Base-by-base conservation (phyloP, 176 grass and related monocot genomes). In the Neostapfia colusana region DNA sequence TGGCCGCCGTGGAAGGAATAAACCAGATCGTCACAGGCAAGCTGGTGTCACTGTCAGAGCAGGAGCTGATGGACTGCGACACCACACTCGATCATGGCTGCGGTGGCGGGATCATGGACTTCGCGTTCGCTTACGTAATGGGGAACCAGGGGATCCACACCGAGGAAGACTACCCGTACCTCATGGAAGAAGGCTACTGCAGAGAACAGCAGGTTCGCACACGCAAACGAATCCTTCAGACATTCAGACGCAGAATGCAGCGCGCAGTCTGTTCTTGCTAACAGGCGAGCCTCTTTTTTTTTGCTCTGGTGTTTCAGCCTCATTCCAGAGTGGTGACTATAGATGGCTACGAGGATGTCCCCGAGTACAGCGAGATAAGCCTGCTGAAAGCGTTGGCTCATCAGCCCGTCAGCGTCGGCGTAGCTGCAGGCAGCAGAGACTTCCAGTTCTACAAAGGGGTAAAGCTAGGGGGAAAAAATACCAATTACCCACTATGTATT, bases 371-470 rank as follows among this genome's bases (percentile, higher is more conserved):
- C 40, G 93, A 97, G 78, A n/a, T 73, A 0, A 79, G 88, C 85
- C 80, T 97, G 25, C 83, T 90, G 31, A 93, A 90, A 69, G 83
- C 90, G 6, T 27, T 93, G 75, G 80, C 83, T 65, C 90, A 79
- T 66, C 93, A 97, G 70, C 93, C 93, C 6, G 73, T 90, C 70
- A 97, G 93, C n/a, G 83, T 90, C 44, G 93, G 90, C 11, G 80
- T 97, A 44, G 90, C 89, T 16, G 90, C 85, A 1, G 91, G 90
- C 49, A 82, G 88, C 57, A 86, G 49, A 18, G 82, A 93, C 67
- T 97, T 97, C 70, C 90, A 97, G 50, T 93, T 97, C 85, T 97
- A 97, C 77, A 93, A 82, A 79, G 90, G 93, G 84, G 90, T 93
- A 88, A 90, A n/a, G n/a, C 31, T 21, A 12, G 43, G 0, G 41